Conservation (phyloP, 2,329 filamentous ascomycete genomes). For the Stylonectria norvegica region DNA sequence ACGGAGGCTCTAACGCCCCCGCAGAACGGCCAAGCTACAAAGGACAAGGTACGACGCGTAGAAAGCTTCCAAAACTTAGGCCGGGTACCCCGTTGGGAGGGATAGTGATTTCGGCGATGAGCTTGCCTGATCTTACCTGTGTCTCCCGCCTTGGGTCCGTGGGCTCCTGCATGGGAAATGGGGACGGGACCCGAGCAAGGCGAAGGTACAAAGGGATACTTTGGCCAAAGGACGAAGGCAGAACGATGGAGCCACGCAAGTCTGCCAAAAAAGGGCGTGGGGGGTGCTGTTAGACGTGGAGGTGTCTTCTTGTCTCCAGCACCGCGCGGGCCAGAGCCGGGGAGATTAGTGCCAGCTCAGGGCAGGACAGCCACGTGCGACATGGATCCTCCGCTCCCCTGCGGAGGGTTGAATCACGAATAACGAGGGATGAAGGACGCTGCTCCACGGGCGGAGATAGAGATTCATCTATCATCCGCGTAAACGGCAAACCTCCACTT, state of each 20-base stretch:
- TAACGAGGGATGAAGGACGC: no score
- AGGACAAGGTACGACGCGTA: no score
- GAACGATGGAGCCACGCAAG: background rate
- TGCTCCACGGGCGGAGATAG: background rate
- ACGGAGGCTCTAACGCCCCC: no score
- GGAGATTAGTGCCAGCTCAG: conserved; percentile 1
- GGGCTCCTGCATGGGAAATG: no score
- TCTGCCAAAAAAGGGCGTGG: background rate
- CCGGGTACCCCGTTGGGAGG: no score
- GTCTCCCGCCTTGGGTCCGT: no score
- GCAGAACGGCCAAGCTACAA: no score
- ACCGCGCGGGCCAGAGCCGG: background rate
- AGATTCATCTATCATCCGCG: conserved; percentile 1
- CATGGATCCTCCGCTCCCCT: background rate
- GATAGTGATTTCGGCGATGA: no score
- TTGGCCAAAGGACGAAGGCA: background rate
- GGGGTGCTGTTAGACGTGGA: background rate
- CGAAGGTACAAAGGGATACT: background rate
- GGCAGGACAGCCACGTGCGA: background rate
- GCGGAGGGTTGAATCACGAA: background rate
- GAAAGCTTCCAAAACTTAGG: no score
- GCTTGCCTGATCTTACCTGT: no score
- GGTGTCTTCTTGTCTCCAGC: background rate
- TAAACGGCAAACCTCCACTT: background rate
- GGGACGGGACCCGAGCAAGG: background rate